Evolutionary conservation across 2,329 filamentous ascomycete species (phyloP), one percentile per base, ranked within the genome.

Genomic region (Bretziella fagacearum): DNA sequence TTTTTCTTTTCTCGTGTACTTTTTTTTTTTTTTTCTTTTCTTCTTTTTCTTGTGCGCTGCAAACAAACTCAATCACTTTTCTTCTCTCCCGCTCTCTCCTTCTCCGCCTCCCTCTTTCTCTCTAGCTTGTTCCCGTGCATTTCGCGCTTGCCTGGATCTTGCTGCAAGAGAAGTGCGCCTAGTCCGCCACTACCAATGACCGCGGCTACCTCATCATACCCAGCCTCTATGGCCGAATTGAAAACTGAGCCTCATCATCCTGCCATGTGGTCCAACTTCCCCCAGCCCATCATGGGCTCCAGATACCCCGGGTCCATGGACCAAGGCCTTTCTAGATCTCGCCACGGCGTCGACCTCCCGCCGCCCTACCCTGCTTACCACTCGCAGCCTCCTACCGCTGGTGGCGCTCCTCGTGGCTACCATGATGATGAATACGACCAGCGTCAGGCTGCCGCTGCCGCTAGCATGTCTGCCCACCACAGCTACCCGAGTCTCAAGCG

Each of bases 201-300:
- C 41, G 47, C 47, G 32, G 47, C 47, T 17, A 49, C 43, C 42
- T 43, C 43, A 20, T 49, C 47, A 11, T 49, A 49, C 29, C 42
- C 36, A 32, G 47, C 47, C 47, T 49, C 47, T 59, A 76, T 77
- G 73, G 70, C 73, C 69, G 73, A 76, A 60, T 60, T 77, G 65
- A 74, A 74, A 67, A 63, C 65, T 59, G 73, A 77, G 62, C 63
- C 70, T 57, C 62, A 67, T 58, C 72, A 74, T 61, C 65, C 67
- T 56, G 68, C 65, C 60, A 61, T 77, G 55, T 77, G 73, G 73
- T 64, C 70, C 55, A 71, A 65, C 63, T 77, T 77, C 52, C 66
- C 69, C 49, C 66, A 74, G 52, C 70, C 71, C 54, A 64, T 76
- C 58, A 64, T 49, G 33, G 40, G 62, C 53, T 68, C 71, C 53